A percentile compares a stretch with the other conserved stretches of the same genome.
These are phyloP conservation scores for Fusarium floridanum DNA, from an alignment of 2,329 filamentous ascomycete genomes.

Conservation along the genomic window DNA sequence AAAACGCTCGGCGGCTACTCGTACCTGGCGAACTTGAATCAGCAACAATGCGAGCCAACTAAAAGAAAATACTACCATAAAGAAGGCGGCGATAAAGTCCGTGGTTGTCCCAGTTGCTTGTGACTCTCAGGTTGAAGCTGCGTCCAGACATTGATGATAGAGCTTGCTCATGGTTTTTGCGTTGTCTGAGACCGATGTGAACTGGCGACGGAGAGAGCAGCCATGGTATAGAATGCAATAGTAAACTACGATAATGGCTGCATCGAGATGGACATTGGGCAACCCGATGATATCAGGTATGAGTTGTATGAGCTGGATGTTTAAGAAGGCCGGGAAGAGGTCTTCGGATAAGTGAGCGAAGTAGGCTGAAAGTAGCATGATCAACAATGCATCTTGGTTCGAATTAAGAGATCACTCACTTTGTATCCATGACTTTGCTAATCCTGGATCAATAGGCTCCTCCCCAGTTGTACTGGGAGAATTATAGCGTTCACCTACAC, in stretches of 20 bases:
- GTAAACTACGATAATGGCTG: not conserved
- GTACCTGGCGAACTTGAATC: not conserved
- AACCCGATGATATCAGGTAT: slow-evolving; percentile 1
- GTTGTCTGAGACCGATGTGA: not conserved
- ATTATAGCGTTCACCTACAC: not conserved
- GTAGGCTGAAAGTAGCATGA: not conserved
- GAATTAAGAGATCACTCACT: not conserved
- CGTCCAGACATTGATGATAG: not conserved
- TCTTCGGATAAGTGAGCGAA: not conserved
- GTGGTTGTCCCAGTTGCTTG: not conserved
- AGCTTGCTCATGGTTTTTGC: not conserved
- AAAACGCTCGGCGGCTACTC: not conserved
- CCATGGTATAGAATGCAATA: not conserved
- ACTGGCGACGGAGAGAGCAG: not conserved
- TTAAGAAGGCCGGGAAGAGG: not conserved
- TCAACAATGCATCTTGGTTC: not conserved
- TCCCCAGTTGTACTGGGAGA: not conserved
- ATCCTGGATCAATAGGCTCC: not conserved
- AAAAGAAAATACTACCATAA: not conserved
- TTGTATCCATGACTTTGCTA: not conserved
- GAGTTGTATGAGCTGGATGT: not conserved
- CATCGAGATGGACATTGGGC: not conserved
- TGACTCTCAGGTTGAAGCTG: not conserved
- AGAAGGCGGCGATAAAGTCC: not conserved
- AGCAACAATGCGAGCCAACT: not conserved